A percentile compares a stretch with the other conserved stretches of the same genome.
Conservation (phyloP, 306 rosid species). For the Cucurbita moschata region DNA sequence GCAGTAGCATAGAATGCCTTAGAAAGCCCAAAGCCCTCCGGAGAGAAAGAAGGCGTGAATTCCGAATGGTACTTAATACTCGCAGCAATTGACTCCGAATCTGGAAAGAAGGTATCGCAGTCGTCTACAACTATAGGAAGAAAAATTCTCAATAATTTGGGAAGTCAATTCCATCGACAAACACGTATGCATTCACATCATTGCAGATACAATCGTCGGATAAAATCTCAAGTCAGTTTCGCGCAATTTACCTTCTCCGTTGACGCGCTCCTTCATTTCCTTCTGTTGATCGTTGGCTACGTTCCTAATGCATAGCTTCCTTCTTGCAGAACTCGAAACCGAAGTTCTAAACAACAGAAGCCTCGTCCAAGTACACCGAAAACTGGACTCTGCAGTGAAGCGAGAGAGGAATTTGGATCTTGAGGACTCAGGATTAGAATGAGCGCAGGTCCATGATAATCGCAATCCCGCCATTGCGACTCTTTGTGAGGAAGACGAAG, state of each 20-base stretch:
- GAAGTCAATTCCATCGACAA: neutral
- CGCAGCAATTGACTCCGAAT: slow-evolving; percentile 57
- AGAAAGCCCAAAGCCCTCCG: slow-evolving; percentile 55
- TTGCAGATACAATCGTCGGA: neutral
- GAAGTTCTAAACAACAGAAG: slow-evolving; percentile 20
- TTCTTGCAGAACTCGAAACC: slow-evolving; percentile 15
- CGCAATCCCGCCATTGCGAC: neutral
- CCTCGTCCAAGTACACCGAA: slow-evolving; percentile 11
- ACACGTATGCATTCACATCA: neutral
- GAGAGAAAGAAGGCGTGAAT: slow-evolving; percentile 76
- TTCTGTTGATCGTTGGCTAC: slow-evolving; percentile 33
- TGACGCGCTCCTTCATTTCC: slow-evolving; percentile 24
- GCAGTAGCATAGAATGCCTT: slow-evolving; percentile 81
- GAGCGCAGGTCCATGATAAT: neutral
- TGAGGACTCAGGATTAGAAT: neutral
- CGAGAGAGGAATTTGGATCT: neutral
- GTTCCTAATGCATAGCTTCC: slow-evolving; percentile 25
- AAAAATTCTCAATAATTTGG: neutral
- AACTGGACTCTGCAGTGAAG: neutral
- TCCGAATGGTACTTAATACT: slow-evolving; percentile 88
- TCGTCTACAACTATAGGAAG: neutral
- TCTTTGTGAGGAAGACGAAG: neutral
- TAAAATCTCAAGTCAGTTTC: neutral
- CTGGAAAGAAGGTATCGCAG: slow-evolving; percentile 1
- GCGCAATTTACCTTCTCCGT: slow-evolving; percentile 30